Percentiles rank a stretch among this genome's conserved stretches.
phyloP scores from a whole-genome alignment of 805 yeast genomes.

The Myxozyma melibiosi region DNA sequence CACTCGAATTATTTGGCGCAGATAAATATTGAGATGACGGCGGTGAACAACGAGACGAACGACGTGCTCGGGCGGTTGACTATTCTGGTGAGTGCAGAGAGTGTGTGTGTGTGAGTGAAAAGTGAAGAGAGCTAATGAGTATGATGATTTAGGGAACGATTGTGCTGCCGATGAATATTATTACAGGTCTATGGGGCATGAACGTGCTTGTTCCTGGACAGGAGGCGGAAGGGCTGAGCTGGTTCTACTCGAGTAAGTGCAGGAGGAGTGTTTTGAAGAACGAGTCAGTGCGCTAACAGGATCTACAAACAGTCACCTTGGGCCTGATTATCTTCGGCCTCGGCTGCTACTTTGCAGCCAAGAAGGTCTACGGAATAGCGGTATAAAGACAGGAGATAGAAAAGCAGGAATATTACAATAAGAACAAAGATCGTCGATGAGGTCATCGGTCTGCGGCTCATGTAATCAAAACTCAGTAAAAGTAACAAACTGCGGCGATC shows the following conservation, averaged over 20 bases:
- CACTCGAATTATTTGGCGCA: slow-evolving; percentile 96
- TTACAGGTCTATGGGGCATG: slow-evolving; percentile 99
- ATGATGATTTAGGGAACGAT: slow-evolving; percentile 69
- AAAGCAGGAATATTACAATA: not conserved
- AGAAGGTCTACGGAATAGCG: slow-evolving; percentile 24
- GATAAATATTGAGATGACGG: slow-evolving; percentile 96
- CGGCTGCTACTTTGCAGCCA: slow-evolving; percentile 16
- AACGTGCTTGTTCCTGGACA: slow-evolving; percentile 97
- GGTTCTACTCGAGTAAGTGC: slow-evolving; percentile 53
- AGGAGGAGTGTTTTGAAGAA: not conserved
- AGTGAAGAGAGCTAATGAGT: not conserved
- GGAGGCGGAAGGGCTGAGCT: slow-evolving; percentile 54
- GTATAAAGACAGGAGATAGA: not conserved
- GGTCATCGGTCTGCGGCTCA: slow-evolving; percentile 9
- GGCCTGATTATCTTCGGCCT: slow-evolving; percentile 29
- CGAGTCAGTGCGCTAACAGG: not conserved
- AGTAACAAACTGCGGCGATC: no score
- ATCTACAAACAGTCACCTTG: slow-evolving; percentile 11
- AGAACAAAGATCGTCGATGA: not conserved
- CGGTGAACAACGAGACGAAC: slow-evolving; percentile 94
- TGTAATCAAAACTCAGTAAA: no score
- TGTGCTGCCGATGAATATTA: slow-evolving; percentile 90
- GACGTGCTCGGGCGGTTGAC: slow-evolving; percentile 94
- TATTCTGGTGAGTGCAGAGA: slow-evolving; percentile 37
- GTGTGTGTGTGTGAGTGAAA: not conserved